Percentiles rank a stretch among this genome's conserved stretches.
phyloP scores from a whole-genome alignment of 2,329 filamentous ascomycete species.

The Arthrobotrys conoides region DNA sequence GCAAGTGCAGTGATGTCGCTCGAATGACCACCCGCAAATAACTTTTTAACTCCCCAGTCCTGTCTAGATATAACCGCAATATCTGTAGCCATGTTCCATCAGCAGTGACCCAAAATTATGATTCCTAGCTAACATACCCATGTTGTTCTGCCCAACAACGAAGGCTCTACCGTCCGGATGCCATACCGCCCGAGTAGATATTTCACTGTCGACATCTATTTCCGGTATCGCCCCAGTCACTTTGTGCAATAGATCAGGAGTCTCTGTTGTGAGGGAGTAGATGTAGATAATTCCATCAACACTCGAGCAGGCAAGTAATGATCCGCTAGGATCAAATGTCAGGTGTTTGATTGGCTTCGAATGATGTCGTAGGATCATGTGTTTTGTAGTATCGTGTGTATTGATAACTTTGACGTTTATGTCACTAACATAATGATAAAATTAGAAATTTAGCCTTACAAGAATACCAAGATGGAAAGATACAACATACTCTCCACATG shows the following conservation, averaged over 20 bases:
- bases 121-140: conserved; percentile 67
- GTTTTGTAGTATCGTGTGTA: conserved; percentile 80
- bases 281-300: conserved; percentile 91
- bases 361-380: conserved; percentile 86
- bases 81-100: conserved; percentile 68
- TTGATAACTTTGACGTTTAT: conserved; percentile 90
- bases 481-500: conserved; percentile 87
- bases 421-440: conserved; percentile 71
- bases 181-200: conserved; percentile 83
- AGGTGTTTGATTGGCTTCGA: conserved; percentile 90
- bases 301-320: conserved; percentile 83
- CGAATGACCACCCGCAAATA: conserved; percentile 83
- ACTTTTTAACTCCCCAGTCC: conserved; percentile 88
- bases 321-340: conserved; percentile 85
- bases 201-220: conserved; percentile 82
- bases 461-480: neutral
- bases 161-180: conserved; percentile 95
- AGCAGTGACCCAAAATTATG: neutral
- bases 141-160: conserved; percentile 82
- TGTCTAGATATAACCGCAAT: conserved; percentile 88
- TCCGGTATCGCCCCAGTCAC: conserved; percentile 84
- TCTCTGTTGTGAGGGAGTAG: conserved; percentile 83
- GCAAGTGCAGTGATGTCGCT: conserved; percentile 87
- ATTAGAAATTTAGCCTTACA: neutral
- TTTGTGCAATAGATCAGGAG: conserved; percentile 84